phyloP scores from a whole-genome alignment of 768 basidiomycete species.

The Kwoniella dejecticola region DNA sequence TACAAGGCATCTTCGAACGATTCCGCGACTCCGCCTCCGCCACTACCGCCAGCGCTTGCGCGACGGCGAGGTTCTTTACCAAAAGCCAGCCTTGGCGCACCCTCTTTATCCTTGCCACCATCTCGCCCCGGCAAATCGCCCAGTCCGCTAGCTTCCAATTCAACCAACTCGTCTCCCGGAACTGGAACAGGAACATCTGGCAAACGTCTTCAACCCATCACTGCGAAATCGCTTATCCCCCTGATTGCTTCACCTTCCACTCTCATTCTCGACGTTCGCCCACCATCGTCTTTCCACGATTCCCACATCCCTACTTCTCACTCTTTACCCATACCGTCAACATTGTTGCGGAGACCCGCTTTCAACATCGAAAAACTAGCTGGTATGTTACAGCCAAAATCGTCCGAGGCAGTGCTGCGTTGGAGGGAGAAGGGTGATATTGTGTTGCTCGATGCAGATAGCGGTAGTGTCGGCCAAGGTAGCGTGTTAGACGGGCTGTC shows the following conservation, averaged over 20 bases:
- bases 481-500: slow-evolving; percentile 54
- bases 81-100: slow-evolving; percentile 6
- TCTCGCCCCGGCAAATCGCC: slow-evolving; percentile 22
- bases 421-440: slow-evolving; percentile 59
- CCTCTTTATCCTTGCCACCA: slow-evolving; percentile 1
- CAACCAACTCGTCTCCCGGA: slow-evolving; percentile 15
- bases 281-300: slow-evolving; percentile 70
- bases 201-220: slow-evolving; percentile 27
- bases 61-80: slow-evolving; percentile 34
- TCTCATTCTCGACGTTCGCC: slow-evolving; percentile 85
- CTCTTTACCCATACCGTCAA: slow-evolving; percentile 89
- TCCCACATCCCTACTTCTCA: slow-evolving; percentile 71
- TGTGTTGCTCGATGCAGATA: slow-evolving; percentile 84
- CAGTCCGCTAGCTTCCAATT: slow-evolving; percentile 25
- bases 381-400: slow-evolving; percentile 71
- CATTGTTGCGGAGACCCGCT: slow-evolving; percentile 84
- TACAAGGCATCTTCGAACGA: slow-evolving; percentile 3
- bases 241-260: slow-evolving; percentile 29
- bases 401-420: slow-evolving; percentile 35
- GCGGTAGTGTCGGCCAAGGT: slow-evolving; percentile 63
- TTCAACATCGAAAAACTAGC: slow-evolving; percentile 77
- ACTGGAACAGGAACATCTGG: slow-evolving; percentile 2
- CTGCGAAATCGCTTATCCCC: slow-evolving; percentile 13
- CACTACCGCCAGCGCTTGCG: slow-evolving; percentile 26
- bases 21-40: neutral